Conservation (phyloP, 2,329 filamentous ascomycete species). For the Penicillium sp. region DNA sequence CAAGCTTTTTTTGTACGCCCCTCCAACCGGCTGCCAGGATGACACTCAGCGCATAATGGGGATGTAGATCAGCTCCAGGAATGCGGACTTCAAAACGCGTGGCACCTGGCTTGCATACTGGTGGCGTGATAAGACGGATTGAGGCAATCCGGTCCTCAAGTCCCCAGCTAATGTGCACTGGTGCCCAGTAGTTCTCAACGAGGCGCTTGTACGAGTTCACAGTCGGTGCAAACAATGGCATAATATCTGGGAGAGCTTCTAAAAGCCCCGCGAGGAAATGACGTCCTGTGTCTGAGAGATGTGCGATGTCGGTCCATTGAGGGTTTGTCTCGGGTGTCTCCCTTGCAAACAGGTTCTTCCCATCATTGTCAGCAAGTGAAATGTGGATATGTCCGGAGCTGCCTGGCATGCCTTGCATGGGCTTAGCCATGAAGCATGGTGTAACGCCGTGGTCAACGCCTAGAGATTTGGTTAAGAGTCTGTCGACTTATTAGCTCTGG, state of each 20-base stretch:
- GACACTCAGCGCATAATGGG: constrained; percentile 78
- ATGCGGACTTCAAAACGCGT: constrained; percentile 25
- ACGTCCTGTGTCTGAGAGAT: constrained; percentile 83
- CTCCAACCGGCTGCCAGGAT: constrained; percentile 90
- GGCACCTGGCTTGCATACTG: constrained; percentile 71
- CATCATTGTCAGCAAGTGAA: constrained; percentile 72
- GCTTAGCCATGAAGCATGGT: constrained; percentile 98
- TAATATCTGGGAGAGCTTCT: constrained; percentile 83
- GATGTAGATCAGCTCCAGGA: constrained; percentile 77
- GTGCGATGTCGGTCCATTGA: constrained; percentile 67
- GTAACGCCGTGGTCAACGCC: constrained; percentile 82
- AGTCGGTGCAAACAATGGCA: constrained; percentile 89
- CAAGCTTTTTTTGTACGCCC: constrained; percentile 85
- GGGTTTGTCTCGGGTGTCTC: constrained; percentile 67
- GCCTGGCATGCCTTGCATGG: constrained; percentile 79
- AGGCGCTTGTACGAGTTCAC: constrained; percentile 96
- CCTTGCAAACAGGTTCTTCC: constrained; percentile 78
- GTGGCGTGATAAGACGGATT: constrained; percentile 81
- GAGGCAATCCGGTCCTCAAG: constrained; percentile 89
- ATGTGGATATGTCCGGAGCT: constrained; percentile 95
- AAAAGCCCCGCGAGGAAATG: constrained; percentile 89
- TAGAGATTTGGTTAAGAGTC: constrained; percentile 80
- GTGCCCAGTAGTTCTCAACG: constrained; percentile 98
- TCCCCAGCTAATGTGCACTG: constrained; percentile 94
- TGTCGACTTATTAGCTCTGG: constrained; percentile 23